Conservation (phyloP, 2,329 filamentous ascomycete genomes). For the Rutstroemia sp. region DNA sequence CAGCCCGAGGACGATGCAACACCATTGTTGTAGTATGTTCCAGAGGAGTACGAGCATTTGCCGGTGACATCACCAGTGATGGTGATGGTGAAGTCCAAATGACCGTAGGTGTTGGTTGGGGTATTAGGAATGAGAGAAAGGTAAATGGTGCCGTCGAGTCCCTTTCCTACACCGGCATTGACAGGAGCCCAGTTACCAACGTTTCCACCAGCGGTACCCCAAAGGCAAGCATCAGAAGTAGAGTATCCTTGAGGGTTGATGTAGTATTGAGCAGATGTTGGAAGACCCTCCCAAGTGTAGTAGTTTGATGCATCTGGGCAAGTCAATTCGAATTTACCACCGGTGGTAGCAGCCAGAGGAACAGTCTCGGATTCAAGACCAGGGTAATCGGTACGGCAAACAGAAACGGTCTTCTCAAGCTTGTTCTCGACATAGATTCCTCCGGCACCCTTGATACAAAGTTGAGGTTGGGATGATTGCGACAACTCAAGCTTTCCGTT, state of each 20-base stretch:
- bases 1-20: conserved; percentile 25
- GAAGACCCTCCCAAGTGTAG: conserved; percentile 67
- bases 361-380: conserved; percentile 85
- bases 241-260: conserved; percentile 74
- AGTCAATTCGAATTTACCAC: conserved; percentile 55
- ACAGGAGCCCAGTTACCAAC: conserved; percentile 81
- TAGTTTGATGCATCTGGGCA: conserved; percentile 65
- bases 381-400: conserved; percentile 96
- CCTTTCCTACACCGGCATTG: conserved; percentile 75
- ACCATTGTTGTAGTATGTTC: conserved; percentile 26
- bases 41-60: conserved; percentile 23
- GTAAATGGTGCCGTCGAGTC: conserved; percentile 58
- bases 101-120: conserved; percentile 58
- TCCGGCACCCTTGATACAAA: conserved; percentile 65
- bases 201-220: conserved; percentile 54
- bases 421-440: conserved; percentile 71
- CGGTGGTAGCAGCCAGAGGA: conserved; percentile 57
- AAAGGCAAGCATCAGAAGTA: conserved; percentile 65
- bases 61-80: conserved; percentile 51
- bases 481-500: conserved; percentile 71
- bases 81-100: conserved; percentile 72
- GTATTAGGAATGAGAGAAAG: conserved; percentile 79
- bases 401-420: conserved; percentile 55
- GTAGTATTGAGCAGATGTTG: conserved; percentile 92
- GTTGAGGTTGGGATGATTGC: conserved; percentile 54